Base-by-base conservation (phyloP, 1,284 basidiomycete genomes). In the Malassezia slooffiae region DNA sequence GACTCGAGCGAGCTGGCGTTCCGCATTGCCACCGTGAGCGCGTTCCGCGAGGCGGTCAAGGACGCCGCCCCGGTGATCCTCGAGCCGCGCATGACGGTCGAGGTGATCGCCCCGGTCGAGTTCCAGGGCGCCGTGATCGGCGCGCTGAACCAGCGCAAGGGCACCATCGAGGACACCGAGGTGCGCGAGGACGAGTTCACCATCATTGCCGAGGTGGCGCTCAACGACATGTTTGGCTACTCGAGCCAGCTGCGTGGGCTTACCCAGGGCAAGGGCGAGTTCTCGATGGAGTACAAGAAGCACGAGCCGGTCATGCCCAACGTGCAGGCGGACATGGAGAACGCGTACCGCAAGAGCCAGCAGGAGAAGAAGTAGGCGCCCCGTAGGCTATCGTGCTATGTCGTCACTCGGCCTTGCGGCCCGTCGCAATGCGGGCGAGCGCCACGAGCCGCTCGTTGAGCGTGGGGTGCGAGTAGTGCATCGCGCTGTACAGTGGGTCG, bases 221-320 rank as follows among this genome's bases (percentile, higher is more conserved):
- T 97, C 70, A 96, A 91, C 72, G 91, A 97, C 67, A 97, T 99
- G 93, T 97, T 97, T 70, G 91, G 91, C 23, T 97, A 66, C 44
- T 62, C 59, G 31, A 62, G 59, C 32, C 61, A 62, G 45, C 54
- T 97, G 39, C 80, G 93, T 49, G 91, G 91, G 5, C 80, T 81
- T 54, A 97, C 91, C 0, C 91, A 97, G 73, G 71, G 69, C 37
- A 68, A 67, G 41, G 67, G 66, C 28, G 60, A 70, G 45, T 60
- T 60, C 44, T 85, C 83, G 54, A 95, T 95, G 89, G 88, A 91
- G 71, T 93, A 91, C 72, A 86, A 57, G 42, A 58, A 50, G 43
- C 85, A 95, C 67, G 74, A 79, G 68, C 84, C 88, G 11, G 89
- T 93, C n/a, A 73, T 95, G 61, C 83, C 85, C 16, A 81, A 84